Evolutionary conservation across 768 basidiomycete genomes (phyloP), one percentile per base, ranked within the genome.

Genomic region (Podaxis pistillaris): DNA sequence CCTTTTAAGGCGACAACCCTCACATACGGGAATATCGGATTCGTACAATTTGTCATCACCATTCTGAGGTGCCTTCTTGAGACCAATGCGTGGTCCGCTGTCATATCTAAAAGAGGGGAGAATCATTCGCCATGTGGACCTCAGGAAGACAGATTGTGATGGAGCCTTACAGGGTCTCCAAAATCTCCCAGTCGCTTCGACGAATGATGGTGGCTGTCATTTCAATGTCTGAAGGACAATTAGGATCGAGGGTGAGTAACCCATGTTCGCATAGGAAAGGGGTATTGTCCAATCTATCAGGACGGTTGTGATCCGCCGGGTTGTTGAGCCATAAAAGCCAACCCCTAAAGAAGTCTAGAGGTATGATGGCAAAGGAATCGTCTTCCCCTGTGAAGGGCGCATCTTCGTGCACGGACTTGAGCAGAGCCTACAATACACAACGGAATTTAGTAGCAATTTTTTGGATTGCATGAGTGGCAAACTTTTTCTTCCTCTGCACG

Each of bases 401-500:
- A 64, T 81, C 79, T 63, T 89, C 85, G 64, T 84, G 78, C 79
- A 91, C 83, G 67, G 83, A 79, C 64, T 81, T 85, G 55, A 92
- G 77, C 68, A 77, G 83, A 38, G 84, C 86, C 90, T 92, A 53
- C 37, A 52, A 69, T 24, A 24, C 19, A 50, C 30, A 64, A 47
- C 38, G 17, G 55, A 24, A 26, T 30, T 40, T 40, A 51, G n/a
- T 38, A 19, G 26, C 28, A 37, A 4, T 28, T 28, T 22, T n/a
- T 15, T 41, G 4, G 51, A n/a, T 17, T 12, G 12, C 26, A 30
- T 26, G 8, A 26, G 24, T 7, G 49, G 54, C 60, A 30, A 58
- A 88, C 92, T 86, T 91, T 93, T 75, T 93, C 92, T 19, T 89
- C 86, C 69, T 92, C 92, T 26, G 88, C 89, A 60, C 79, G 82